Evolutionary conservation across 192 early-diverging fungal genomes (phyloP).

Genomic region (Diversispora eburnea): DNA sequence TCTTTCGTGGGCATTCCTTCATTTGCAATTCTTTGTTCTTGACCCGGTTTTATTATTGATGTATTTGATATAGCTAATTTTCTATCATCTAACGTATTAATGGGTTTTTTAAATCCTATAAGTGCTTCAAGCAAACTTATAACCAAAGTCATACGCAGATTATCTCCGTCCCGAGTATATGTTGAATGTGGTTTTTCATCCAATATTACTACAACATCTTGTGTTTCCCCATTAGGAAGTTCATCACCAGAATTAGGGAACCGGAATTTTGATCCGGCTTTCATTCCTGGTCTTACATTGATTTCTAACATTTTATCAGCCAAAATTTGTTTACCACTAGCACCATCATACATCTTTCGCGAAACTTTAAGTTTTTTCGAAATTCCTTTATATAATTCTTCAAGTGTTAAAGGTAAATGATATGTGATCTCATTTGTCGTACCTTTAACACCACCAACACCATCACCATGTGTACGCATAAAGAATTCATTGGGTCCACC

Average conservation of each 20-base stretch:
- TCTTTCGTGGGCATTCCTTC: conserved; percentile 96
- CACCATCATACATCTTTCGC: conserved; percentile 47
- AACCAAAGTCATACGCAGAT: conserved; percentile 62
- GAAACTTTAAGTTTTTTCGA: conserved; percentile 94
- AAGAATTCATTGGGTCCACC: conserved; percentile 19
- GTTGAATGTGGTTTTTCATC: conserved; percentile 88
- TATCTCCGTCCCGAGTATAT: conserved; percentile 87
- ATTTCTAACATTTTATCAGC: conserved; percentile 82
- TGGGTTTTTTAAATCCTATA: conserved; percentile 68
- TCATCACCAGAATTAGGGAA: conserved; percentile 91
- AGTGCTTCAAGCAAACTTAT: conserved; percentile 77
- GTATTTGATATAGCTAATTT: conserved; percentile 62
- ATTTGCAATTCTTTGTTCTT: conserved; percentile 66
- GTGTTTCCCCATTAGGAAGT: conserved; percentile 63
- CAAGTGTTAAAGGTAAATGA: conserved; percentile 73
- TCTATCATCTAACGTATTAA: conserved; percentile 76
- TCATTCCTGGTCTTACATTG: conserved; percentile 92
- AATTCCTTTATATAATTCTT: conserved; percentile 86
- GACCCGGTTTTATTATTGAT: conserved; percentile 66
- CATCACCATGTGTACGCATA: conserved; percentile 27
- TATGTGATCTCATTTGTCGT: conserved; percentile 52
- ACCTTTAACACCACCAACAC: conserved; percentile 34
- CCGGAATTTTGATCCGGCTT: conserved; percentile 94
- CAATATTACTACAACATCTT: conserved; percentile 93
- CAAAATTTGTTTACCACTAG: conserved; percentile 40